Percentiles rank a stretch among this genome's conserved stretches.
Evolutionary conservation across 192 early-diverging fungal species (phyloP).

Genomic region (Glomus cerebriforme): DNA sequence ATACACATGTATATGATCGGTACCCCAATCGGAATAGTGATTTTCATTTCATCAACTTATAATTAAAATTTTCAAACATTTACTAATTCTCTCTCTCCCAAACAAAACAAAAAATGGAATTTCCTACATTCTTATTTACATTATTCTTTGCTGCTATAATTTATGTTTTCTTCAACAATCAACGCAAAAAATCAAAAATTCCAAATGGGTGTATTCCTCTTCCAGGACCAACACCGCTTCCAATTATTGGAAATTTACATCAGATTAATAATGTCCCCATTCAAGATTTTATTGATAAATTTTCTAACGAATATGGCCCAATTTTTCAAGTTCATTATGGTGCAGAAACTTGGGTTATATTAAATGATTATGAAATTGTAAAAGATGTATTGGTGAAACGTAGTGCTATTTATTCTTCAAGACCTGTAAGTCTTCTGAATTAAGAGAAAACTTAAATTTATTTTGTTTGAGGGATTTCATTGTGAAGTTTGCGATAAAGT

Average conservation of each 20-base stretch:
- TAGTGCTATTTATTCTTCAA: slow-evolving; percentile 41
- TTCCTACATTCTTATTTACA: no score
- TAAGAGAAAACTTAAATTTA: no score
- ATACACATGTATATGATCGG: no score
- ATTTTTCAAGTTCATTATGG: slow-evolving; percentile 41
- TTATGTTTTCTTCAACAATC: no score
- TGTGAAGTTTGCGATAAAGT: no score
- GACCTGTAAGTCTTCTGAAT: slow-evolving; percentile 24
- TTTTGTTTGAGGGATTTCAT: no score
- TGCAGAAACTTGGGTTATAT: slow-evolving; percentile 34
- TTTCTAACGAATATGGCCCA: slow-evolving; percentile 30
- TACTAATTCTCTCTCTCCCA: no score
- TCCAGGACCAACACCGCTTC: background rate
- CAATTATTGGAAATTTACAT: background rate
- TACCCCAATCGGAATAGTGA: no score
- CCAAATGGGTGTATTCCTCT: background rate
- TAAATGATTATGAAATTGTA: slow-evolving; percentile 36
- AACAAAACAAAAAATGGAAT: no score
- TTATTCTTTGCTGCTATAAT: no score
- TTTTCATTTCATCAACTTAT: no score
- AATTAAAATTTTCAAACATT: no score
- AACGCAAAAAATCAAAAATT: background rate
- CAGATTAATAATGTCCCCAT: background rate
- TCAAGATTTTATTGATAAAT: slow-evolving; percentile 33
- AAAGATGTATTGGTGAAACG: slow-evolving; percentile 39